phyloP scores from a whole-genome alignment of 192 early-diverging fungal genomes.

The Entomortierella chlamydospora region DNA sequence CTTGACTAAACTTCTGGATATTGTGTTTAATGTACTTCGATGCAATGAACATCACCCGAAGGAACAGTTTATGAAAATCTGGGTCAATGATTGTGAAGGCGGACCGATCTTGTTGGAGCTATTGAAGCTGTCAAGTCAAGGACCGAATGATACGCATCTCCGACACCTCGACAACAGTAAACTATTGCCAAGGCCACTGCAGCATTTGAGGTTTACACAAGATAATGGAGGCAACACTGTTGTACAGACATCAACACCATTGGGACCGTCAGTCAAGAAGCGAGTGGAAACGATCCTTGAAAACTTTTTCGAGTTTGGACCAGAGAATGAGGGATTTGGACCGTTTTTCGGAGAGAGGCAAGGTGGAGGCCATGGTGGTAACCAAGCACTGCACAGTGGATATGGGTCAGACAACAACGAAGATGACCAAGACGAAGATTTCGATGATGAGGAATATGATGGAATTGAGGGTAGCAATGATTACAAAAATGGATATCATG shows the following conservation, averaged over 20 bases:
- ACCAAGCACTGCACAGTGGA: slow-evolving; percentile 8
- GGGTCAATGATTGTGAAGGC: slow-evolving; percentile 52
- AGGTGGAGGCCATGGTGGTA: neutral
- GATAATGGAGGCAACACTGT: slow-evolving; percentile 14
- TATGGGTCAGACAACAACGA: slow-evolving; percentile 39
- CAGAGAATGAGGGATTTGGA: slow-evolving; percentile 51
- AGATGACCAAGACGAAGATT: slow-evolving; percentile 38
- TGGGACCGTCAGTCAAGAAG: slow-evolving; percentile 44
- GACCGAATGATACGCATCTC: slow-evolving; percentile 2
- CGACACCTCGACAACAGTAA: slow-evolving; percentile 38
- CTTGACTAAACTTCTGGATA: slow-evolving; percentile 48
- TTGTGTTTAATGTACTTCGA: slow-evolving; percentile 46
- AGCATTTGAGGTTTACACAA: slow-evolving; percentile 33
- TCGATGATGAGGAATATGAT: slow-evolving; percentile 34
- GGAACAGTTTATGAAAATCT: slow-evolving; percentile 53
- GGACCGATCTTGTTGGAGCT: slow-evolving; percentile 45
- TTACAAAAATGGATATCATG: slow-evolving; percentile 17
- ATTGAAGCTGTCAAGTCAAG: slow-evolving; percentile 21
- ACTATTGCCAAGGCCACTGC: slow-evolving; percentile 37
- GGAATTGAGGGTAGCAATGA: neutral
- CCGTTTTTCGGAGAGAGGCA: slow-evolving; percentile 46
- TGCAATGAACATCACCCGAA: slow-evolving; percentile 55
- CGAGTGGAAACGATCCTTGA: slow-evolving; percentile 50
- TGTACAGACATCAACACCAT: neutral
- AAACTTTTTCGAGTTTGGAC: slow-evolving; percentile 55